Conservation (phyloP, 805 yeast genomes). For the Zygosaccharomyces rouxii region DNA sequence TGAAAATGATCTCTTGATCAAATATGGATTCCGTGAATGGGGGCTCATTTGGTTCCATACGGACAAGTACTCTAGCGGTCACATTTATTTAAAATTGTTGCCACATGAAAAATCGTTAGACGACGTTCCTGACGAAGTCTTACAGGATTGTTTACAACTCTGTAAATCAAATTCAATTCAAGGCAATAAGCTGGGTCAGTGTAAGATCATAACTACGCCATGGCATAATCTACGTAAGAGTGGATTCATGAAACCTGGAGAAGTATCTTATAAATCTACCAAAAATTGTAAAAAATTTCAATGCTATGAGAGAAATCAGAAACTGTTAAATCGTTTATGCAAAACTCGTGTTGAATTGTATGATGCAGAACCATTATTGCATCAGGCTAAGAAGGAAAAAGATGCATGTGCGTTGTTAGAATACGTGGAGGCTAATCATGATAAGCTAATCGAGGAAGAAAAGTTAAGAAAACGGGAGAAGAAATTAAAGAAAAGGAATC, state of each 20-base stretch:
- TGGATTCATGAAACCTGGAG: conserved; percentile 72
- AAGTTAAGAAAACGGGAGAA: conserved; percentile 18
- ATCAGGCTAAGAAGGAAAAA: conserved; percentile 31
- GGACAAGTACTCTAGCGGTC: conserved; percentile 72
- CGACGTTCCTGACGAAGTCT: conserved; percentile 47
- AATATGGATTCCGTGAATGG: conserved; percentile 60
- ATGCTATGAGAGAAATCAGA: conserved; percentile 54
- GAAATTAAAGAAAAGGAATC: conserved; percentile 17
- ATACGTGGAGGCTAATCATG: conserved; percentile 19
- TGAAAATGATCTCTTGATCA: conserved; percentile 61
- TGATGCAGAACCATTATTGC: conserved; percentile 30
- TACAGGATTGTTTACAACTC: conserved; percentile 60
- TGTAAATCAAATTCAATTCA: conserved; percentile 74
- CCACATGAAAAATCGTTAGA: conserved; percentile 43
- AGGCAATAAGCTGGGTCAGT: conserved; percentile 64
- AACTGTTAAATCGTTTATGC: conserved; percentile 55
- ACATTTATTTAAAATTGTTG: conserved; percentile 59
- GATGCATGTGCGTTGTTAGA: conserved; percentile 24
- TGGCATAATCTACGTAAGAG: conserved; percentile 64
- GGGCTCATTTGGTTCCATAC: conserved; percentile 70
- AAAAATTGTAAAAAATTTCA: conserved; percentile 49
- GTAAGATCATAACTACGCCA: conserved; percentile 68
- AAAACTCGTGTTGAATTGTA: conserved; percentile 57
- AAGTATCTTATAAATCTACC: conserved; percentile 65
- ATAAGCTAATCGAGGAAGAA: conserved; percentile 24